Conservation (phyloP, 805 yeast genomes). For the Ogataea pini region DNA sequence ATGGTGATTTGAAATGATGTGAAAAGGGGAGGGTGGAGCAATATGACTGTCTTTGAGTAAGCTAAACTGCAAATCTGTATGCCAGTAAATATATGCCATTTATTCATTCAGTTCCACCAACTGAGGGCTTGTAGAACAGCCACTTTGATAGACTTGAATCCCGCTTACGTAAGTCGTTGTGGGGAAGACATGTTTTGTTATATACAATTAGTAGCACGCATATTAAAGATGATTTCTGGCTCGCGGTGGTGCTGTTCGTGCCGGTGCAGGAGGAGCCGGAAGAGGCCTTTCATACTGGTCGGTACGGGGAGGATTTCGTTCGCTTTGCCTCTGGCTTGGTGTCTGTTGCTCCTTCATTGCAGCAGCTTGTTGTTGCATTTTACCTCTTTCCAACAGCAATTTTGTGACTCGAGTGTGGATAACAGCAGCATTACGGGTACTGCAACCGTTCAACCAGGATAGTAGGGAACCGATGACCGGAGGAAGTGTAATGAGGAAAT, state of each 20-base stretch:
- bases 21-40: no score
- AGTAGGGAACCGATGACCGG: slow-evolving; percentile 80
- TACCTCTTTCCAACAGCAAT: slow-evolving; percentile 19
- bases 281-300: no score
- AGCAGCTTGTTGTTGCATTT: background rate
- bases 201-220: background rate
- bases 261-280: background rate
- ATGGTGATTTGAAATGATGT: background rate
- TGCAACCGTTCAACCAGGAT: slow-evolving; percentile 81
- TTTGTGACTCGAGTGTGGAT: slow-evolving; percentile 49
- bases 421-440: slow-evolving; percentile 85
- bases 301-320: no score
- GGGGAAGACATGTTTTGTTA: background rate
- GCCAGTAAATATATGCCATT: no score
- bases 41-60: no score
- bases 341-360: no score
- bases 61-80: no score
- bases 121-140: no score
- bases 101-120: no score
- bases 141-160: no score
- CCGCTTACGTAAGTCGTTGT: background rate
- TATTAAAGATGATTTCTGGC: background rate
- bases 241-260: background rate
- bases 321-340: no score
- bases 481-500: slow-evolving; percentile 70